Base-by-base conservation (phyloP, 129 eudicot genomes). In the Oenanthe sinensis region DNA sequence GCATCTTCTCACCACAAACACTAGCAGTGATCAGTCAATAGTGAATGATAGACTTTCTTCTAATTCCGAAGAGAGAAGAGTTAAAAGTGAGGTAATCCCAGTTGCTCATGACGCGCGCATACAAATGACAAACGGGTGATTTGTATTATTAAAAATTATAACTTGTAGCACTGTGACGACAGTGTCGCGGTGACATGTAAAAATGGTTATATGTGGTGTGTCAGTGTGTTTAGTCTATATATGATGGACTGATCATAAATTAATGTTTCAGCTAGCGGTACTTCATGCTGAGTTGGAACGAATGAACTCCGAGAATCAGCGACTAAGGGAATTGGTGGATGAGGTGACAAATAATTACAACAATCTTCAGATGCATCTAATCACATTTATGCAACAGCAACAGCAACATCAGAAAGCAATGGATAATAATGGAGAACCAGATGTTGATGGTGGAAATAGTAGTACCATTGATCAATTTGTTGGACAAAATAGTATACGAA, bases 1-100 rank as follows among this genome's bases (percentile, higher is more conserved):
- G 89, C 84, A 84, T 82, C 92, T 91, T 75, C 87, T 86, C 28
- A 90, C 90, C 0, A 90, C 85, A 36, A 88, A 88, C 47, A 79
- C 89, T 10, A 81, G 85, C 62, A 86, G 89, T 54, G 91, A 88
- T 80, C 90, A 88, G 73, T 88, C 92, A 14, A 80, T 83, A 22
- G 86, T 86, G 24, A 89, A 85, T 40, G 91, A 88, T 75, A 83
- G 88, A 20, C 20, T 82, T 5, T 86, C 91, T 30, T 68, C 89
- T 1, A 83, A 50, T 37, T 85, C 89, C 5, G 84, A 83, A 0
- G 85, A 85, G 47, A 87, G 84, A 65, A 85, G 81, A 79, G 75
- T 83, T 30, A 88, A 86, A 79, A 83, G 37, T 47, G 92, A 88
- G 96, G 96, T 90, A 75, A 79, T 17, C 11, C n/a, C 72, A 15